phyloP scores from a whole-genome alignment of 495 filamentous ascomycete species.

The Aspergillus egyptiacus region DNA sequence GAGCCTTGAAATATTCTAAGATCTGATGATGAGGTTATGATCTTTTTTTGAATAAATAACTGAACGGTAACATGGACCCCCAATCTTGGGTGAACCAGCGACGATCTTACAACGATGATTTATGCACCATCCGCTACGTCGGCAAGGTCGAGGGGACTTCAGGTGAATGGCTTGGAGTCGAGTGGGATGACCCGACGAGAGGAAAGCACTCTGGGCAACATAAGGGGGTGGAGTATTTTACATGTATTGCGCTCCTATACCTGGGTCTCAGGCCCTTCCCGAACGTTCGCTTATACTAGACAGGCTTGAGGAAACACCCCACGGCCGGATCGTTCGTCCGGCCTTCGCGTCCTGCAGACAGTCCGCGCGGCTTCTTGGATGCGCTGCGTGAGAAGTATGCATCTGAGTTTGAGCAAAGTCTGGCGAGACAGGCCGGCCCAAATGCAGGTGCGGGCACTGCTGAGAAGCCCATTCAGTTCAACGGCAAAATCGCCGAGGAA shows the following conservation, averaged over 20 bases:
- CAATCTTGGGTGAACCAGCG: slow-evolving; percentile 57
- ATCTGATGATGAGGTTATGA: not conserved
- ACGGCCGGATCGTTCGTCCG: slow-evolving; percentile 83
- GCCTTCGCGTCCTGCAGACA: slow-evolving; percentile 63
- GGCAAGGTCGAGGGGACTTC: slow-evolving; percentile 69
- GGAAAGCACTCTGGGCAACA: slow-evolving; percentile 89
- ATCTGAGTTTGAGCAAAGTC: slow-evolving; percentile 39
- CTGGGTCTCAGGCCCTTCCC: not conserved
- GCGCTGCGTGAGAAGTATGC: slow-evolving; percentile 81
- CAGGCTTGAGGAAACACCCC: slow-evolving; percentile 59
- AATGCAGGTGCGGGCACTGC: slow-evolving; percentile 24
- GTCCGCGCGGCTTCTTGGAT: slow-evolving; percentile 64
- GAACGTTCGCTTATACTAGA: slow-evolving; percentile 9
- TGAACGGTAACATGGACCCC: slow-evolving; percentile 20
- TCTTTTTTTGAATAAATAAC: not conserved
- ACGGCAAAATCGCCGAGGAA: slow-evolving; percentile 86
- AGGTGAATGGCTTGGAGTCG: slow-evolving; percentile 86
- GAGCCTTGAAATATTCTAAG: not conserved
- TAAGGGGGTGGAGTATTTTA: slow-evolving; percentile 74
- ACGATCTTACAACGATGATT: slow-evolving; percentile 63
- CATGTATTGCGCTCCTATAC: slow-evolving; percentile 49
- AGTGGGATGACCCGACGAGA: slow-evolving; percentile 83
- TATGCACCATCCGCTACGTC: slow-evolving; percentile 81
- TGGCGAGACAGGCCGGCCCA: slow-evolving; percentile 15
- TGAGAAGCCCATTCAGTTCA: slow-evolving; percentile 58